A percentile compares a stretch with the other conserved stretches of the same genome.
Evolutionary conservation across 768 basidiomycete genomes (phyloP).

Genomic region (Suillus occidentalis): DNA sequence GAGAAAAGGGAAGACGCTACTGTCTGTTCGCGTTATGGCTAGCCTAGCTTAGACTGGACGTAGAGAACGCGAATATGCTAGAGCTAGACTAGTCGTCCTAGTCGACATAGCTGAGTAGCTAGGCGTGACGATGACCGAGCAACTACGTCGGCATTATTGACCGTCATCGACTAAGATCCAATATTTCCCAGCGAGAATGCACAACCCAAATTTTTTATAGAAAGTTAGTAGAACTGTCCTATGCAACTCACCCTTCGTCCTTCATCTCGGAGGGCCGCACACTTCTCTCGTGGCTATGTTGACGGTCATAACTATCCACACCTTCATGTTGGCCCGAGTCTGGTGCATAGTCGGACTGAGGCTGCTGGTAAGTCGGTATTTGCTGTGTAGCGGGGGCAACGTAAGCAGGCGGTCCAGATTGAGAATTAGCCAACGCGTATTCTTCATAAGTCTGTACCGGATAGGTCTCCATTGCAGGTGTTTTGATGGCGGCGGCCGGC

Average conservation of each 20-base stretch:
- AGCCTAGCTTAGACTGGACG: conserved; percentile 83
- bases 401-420: conserved; percentile 35
- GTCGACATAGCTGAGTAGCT: conserved; percentile 57
- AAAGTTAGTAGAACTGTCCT: background rate
- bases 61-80: conserved; percentile 67
- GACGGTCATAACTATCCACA: conserved; percentile 42
- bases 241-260: conserved; percentile 90
- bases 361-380: conserved; percentile 79
- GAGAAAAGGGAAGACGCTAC: conserved; percentile 68
- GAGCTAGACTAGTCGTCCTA: conserved; percentile 68
- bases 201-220: conserved; percentile 2
- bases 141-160: conserved; percentile 38
- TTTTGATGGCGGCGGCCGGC: conserved; percentile 12
- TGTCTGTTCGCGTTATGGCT: conserved; percentile 57
- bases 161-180: conserved; percentile 29
- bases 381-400: conserved; percentile 56
- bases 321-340: conserved; percentile 22
- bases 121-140: conserved; percentile 42
- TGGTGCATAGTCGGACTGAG: conserved; percentile 50
- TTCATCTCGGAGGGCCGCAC: conserved; percentile 90
- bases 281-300: conserved; percentile 56
- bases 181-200: conserved; percentile 20
- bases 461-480: conserved; percentile 12
- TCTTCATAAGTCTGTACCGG: conserved; percentile 20
- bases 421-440: conserved; percentile 1